These are phyloP conservation scores for Scenedesmus sp. DNA, from an alignment of 163 green algal species.

Conservation along the genomic window DNA sequence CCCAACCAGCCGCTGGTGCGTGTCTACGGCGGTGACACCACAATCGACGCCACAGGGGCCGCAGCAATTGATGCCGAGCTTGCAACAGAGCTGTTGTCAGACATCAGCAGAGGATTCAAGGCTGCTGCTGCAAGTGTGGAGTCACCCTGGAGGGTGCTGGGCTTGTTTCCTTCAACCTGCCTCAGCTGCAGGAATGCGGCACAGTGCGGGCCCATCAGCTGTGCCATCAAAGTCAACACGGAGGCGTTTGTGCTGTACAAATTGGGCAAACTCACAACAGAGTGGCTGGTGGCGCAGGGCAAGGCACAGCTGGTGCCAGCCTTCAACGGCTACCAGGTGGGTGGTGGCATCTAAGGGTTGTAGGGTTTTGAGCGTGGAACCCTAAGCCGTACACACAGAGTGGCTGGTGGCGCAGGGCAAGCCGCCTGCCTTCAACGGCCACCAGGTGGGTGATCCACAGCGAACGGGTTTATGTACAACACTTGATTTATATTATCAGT, in stretches of 20 bases:
- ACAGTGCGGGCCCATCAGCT: constrained; percentile 19
- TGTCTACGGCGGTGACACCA: constrained; percentile 30
- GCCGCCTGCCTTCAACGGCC: too few species aligned
- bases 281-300: constrained; percentile 19
- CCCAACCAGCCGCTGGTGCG: constrained; percentile 35
- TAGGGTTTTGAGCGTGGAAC: too few species aligned
- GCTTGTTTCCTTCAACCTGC: constrained; percentile 34
- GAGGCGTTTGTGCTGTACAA: constrained; percentile 3
- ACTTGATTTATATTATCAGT: too few species aligned
- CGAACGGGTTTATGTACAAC: too few species aligned
- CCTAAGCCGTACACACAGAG: too few species aligned
- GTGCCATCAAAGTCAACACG: constrained; percentile 27
- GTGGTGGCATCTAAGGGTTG: not conserved
- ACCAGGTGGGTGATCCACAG: too few species aligned
- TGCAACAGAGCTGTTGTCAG: not conserved
- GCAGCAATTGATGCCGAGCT: constrained; percentile 14
- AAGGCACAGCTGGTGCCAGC: constrained; percentile 5
- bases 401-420: too few species aligned
- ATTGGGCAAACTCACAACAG: constrained; percentile 6
- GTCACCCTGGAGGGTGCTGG: constrained; percentile 33
- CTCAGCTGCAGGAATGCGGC: not conserved
- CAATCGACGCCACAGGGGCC: constrained; percentile 1
- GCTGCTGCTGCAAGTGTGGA: not conserved
- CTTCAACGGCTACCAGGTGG: constrained; percentile 45
- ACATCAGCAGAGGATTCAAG: constrained; percentile 10